A percentile compares a stretch with the other conserved stretches of the same genome.
phyloP scores from a whole-genome alignment of 2,329 filamentous ascomycete species.

The Arthrocladium fulminans region DNA sequence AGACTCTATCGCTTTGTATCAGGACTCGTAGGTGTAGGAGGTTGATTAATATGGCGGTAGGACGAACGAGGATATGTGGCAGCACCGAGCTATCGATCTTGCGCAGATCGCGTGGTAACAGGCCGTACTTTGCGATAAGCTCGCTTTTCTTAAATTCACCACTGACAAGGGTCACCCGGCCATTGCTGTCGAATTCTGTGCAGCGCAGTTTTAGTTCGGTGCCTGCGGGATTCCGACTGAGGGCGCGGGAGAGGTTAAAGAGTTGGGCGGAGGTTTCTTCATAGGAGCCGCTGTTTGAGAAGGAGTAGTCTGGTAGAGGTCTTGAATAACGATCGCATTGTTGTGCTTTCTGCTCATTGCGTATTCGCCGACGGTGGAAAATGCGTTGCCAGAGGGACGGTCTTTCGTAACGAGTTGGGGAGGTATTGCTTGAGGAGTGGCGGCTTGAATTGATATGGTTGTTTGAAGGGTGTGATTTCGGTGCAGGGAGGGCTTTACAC shows the following conservation, averaged over 20 bases:
- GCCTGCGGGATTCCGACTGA: conserved; percentile 50
- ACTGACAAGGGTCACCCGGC: conserved; percentile 84
- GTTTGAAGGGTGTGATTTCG: conserved; percentile 11
- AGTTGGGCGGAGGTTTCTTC: conserved; percentile 48
- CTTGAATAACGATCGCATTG: conserved; percentile 9
- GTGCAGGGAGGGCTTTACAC: conserved; percentile 19
- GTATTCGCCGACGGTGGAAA: conserved; percentile 17
- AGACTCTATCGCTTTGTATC: conserved; percentile 87
- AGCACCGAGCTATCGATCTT: conserved; percentile 97
- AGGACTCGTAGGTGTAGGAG: conserved; percentile 91
- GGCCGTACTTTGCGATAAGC: conserved; percentile 75
- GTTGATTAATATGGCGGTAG: conserved; percentile 88
- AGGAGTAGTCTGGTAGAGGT: conserved; percentile 4
- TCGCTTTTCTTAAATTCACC: conserved; percentile 97
- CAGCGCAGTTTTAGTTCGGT: conserved; percentile 75
- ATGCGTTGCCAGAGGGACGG: conserved; percentile 9
- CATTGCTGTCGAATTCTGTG: conserved; percentile 88
- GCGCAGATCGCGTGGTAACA: conserved; percentile 82
- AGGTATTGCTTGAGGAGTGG: conserved; percentile 10
- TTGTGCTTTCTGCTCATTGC: conserved; percentile 11
- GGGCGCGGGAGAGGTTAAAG: conserved; percentile 60
- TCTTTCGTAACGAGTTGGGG: conserved; percentile 2
- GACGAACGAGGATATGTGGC: conserved; percentile 88
- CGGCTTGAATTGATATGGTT: conserved; percentile 13
- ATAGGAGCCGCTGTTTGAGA: conserved; percentile 8